These are phyloP conservation scores for Begonia peltatifolia DNA, from an alignment of 306 rosid species.

Conservation along the genomic window DNA sequence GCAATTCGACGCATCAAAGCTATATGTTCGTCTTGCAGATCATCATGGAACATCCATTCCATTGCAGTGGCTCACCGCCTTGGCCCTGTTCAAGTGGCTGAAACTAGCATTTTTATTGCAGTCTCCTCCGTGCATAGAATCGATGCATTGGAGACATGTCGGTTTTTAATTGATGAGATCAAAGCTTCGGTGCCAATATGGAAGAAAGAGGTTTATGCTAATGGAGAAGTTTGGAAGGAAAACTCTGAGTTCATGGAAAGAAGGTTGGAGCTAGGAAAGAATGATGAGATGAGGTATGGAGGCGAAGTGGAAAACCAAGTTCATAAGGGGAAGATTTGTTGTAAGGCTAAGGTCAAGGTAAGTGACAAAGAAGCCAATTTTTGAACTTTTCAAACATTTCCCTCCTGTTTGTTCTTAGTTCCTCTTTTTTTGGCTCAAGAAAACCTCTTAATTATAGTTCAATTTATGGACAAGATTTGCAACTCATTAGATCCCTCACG, in stretches of 20 bases:
- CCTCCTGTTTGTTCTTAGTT: too few relatives aligned
- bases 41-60: conserved; percentile 63
- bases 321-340: conserved; percentile 21
- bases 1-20: conserved; percentile 54
- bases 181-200: conserved; percentile 90
- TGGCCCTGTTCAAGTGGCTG: conserved; percentile 71
- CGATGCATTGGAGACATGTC: conserved; percentile 73
- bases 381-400: too few relatives aligned
- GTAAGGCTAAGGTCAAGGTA: conserved; percentile 46
- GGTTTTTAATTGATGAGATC: conserved; percentile 64
- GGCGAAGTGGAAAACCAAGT: conserved; percentile 11
- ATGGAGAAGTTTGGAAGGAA: conserved; percentile 98
- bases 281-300: conserved; percentile 10
- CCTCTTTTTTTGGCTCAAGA: too few relatives aligned
- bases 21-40: conserved; percentile 61
- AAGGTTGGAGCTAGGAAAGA: conserved; percentile 38
- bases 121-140: conserved; percentile 62
- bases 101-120: conserved; percentile 60
- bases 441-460: too few relatives aligned
- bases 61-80: conserved; percentile 72
- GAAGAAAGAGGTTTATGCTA: conserved; percentile 83
- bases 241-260: conserved; percentile 70
- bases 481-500: too few relatives aligned
- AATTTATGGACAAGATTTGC: too few relatives aligned
- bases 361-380: conserved; percentile 15